Evolutionary conservation across 768 basidiomycete species (phyloP).

Genomic region (Sporobolomyces roseus): DNA sequence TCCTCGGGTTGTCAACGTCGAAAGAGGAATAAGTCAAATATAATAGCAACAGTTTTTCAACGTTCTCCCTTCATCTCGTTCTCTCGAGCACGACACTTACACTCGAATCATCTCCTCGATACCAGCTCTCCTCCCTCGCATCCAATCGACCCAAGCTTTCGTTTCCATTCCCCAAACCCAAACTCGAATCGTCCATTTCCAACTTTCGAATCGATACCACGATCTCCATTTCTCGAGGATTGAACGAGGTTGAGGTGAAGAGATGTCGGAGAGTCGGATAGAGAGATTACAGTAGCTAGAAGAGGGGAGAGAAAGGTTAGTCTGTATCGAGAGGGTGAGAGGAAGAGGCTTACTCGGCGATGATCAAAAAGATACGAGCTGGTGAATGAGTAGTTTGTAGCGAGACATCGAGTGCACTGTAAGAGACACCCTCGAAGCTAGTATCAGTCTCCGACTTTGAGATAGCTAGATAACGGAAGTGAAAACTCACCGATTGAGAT

Average conservation of each 20-base stretch:
- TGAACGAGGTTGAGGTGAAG: conserved; percentile 16
- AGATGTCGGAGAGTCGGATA: conserved; percentile 30
- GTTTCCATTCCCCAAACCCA: conserved; percentile 11
- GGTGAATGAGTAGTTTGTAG: conserved; percentile 72
- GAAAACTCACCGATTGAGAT: conserved; percentile 33
- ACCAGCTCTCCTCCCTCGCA: conserved; percentile 13
- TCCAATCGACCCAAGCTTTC: conserved; percentile 14
- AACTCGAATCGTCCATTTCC: conserved; percentile 27
- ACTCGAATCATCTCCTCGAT: conserved; percentile 18
- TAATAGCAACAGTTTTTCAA: background rate
- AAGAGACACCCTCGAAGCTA: no score
- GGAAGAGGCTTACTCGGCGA: conserved; percentile 64
- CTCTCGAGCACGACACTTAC: background rate
- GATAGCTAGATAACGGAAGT: conserved; percentile 50
- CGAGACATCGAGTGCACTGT: conserved; percentile 51
- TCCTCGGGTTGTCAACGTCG: background rate
- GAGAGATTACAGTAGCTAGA: conserved; percentile 39
- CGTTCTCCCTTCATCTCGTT: background rate
- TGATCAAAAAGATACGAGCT: conserved; percentile 83
- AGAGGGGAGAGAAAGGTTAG: background rate
- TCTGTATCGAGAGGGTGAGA: background rate
- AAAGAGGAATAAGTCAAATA: no score
- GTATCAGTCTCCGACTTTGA: no score
- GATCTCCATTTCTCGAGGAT: conserved; percentile 29
- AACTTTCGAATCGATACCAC: conserved; percentile 46